Conservation (phyloP, 306 rosid species). For the Crotalaria pallida region DNA sequence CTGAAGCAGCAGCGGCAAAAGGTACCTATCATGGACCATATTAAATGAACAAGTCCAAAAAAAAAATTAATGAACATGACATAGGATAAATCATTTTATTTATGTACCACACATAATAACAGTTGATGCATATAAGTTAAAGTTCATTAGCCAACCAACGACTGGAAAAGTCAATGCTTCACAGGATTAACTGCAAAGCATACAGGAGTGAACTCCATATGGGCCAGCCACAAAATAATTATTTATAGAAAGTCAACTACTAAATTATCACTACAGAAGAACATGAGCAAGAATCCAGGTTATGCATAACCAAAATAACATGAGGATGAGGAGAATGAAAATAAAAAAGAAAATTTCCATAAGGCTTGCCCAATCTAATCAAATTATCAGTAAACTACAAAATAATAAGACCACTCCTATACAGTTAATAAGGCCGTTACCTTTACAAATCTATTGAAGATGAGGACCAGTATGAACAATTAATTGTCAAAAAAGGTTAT, state of each 20-base stretch:
- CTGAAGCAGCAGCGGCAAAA: constrained; percentile 92
- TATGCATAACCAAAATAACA: neutral
- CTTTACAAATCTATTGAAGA: neutral
- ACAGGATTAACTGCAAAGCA: neutral
- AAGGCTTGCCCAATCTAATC: neutral
- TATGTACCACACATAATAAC: neutral
- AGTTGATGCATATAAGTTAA: constrained; percentile 1
- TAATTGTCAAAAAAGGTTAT: neutral
- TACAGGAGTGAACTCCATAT: neutral
- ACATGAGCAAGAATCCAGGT: neutral
- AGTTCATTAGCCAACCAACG: constrained; percentile 15
- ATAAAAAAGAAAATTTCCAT: neutral
- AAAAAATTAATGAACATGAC: neutral
- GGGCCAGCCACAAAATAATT: neutral
- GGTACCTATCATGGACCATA: constrained; percentile 61
- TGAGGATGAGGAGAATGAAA: neutral
- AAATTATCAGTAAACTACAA: neutral
- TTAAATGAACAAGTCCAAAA: constrained; percentile 6
- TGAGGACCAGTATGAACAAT: neutral
- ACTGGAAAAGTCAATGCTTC: neutral
- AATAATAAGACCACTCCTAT: neutral
- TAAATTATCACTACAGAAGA: neutral
- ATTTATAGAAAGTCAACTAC: neutral
- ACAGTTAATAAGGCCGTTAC: neutral
- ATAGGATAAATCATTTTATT: neutral